These are phyloP conservation scores for Arbutus unedo DNA, from an alignment of 148 eudicot species.

Conservation along the genomic window DNA sequence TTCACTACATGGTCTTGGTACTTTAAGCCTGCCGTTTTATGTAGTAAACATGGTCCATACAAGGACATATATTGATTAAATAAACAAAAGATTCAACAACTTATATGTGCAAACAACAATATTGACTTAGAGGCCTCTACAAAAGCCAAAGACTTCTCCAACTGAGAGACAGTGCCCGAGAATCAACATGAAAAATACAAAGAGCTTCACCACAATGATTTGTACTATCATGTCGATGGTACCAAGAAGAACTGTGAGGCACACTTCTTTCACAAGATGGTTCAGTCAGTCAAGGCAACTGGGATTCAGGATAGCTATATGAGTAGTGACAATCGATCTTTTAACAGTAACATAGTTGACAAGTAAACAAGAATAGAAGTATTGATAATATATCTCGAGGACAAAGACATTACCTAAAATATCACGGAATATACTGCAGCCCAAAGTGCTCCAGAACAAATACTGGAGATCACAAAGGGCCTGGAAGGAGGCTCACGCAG, in stretches of 20 bases:
- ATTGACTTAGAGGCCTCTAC: not conserved
- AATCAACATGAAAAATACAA: not conserved
- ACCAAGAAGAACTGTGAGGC: not conserved
- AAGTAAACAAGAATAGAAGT: not conserved
- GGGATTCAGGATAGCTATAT: not conserved
- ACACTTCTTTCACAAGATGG: not conserved
- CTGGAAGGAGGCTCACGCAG: conserved; percentile 47
- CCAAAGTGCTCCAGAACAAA: conserved; percentile 64
- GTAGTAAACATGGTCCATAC: too few species aligned
- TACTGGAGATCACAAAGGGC: conserved; percentile 62
- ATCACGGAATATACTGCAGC: conserved; percentile 40
- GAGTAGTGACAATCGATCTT: not conserved
- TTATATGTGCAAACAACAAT: not conserved
- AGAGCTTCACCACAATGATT: not conserved
- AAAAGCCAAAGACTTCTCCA: not conserved
- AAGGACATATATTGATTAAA: too few species aligned
- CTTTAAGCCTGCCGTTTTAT: too few species aligned
- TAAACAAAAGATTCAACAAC: not conserved
- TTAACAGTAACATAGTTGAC: not conserved
- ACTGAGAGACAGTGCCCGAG: not conserved
- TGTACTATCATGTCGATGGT: not conserved
- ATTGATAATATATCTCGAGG: not conserved
- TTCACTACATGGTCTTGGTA: not conserved
- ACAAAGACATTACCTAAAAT: conserved; percentile 45
- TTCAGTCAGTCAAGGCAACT: not conserved